phyloP scores from a whole-genome alignment of 345 rosid genomes.

The Eucalyptus guilfoylei region DNA sequence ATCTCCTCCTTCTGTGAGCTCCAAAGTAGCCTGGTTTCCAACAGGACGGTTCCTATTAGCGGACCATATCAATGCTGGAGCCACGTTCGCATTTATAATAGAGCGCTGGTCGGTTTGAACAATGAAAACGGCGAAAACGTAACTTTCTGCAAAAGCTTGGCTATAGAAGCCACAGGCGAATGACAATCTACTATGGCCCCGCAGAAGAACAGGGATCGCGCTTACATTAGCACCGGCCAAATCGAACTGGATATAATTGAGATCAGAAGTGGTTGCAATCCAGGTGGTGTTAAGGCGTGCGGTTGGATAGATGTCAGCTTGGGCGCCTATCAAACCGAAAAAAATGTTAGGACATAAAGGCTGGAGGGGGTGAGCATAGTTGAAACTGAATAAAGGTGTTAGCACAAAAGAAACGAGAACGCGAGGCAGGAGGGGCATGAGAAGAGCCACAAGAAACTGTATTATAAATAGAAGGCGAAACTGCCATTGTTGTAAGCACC shows the following conservation, averaged over 20 bases:
- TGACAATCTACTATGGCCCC: background rate
- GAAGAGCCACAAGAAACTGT: background rate
- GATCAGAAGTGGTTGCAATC: background rate
- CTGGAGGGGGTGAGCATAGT: background rate
- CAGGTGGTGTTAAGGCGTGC: background rate
- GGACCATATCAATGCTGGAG: background rate
- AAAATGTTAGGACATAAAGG: background rate
- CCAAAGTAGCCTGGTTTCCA: background rate
- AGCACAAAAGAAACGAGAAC: background rate
- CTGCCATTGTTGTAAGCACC: background rate
- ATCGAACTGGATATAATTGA: background rate
- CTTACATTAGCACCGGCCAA: background rate
- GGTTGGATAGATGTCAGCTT: background rate
- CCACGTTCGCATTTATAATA: no score
- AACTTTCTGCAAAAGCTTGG: background rate
- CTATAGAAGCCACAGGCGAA: background rate
- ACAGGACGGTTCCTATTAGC: background rate
- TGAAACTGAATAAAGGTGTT: background rate
- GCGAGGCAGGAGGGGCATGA: background rate
- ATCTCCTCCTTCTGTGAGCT: background rate
- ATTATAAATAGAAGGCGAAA: background rate
- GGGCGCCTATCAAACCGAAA: background rate
- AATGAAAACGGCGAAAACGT: background rate
- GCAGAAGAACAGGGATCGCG: background rate
- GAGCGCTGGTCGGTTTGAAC: background rate